Conservation (phyloP, 1,284 basidiomycete genomes). For the Microbotryum violaceum region DNA sequence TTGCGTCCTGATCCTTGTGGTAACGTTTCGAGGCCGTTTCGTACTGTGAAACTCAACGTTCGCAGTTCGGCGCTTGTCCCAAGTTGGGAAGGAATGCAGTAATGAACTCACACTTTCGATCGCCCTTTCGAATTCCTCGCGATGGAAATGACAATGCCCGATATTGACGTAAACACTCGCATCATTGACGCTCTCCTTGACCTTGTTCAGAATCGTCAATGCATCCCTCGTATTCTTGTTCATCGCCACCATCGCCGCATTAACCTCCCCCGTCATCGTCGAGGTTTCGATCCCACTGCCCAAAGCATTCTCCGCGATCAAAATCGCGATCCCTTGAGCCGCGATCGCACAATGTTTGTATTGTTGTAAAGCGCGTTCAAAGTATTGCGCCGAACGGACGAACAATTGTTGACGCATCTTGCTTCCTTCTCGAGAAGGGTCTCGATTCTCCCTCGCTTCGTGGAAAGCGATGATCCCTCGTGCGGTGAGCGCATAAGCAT, state of each 20-base stretch:
- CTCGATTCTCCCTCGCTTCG: conserved; percentile 62
- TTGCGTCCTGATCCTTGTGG: conserved; percentile 57
- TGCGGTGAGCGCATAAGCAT: conserved; percentile 83
- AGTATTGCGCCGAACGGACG: conserved; percentile 74
- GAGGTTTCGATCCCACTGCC: conserved; percentile 47
- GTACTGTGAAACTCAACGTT: conserved; percentile 52
- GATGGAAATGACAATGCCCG: conserved; percentile 82
- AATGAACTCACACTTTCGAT: conserved; percentile 75
- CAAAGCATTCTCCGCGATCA: conserved; percentile 78
- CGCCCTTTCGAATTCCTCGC: conserved; percentile 86
- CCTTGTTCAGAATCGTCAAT: conserved; percentile 74
- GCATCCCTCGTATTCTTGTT: conserved; percentile 68
- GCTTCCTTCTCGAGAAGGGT: too few species aligned
- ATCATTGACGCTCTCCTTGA: conserved; percentile 73
- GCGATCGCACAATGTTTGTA: conserved; percentile 80
- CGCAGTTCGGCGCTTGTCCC: background rate
- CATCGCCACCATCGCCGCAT: conserved; percentile 35
- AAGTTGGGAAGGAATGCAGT: background rate
- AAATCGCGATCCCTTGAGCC: conserved; percentile 85
- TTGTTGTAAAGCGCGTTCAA: conserved; percentile 73
- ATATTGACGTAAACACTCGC: conserved; percentile 81
- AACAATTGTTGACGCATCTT: conserved; percentile 48
- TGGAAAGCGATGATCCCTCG: conserved; percentile 76
- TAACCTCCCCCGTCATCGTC: background rate
- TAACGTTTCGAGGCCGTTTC: conserved; percentile 76